Evolutionary conservation across 1,139 yeast species (phyloP).

Genomic region (Dujonia santamariae): DNA sequence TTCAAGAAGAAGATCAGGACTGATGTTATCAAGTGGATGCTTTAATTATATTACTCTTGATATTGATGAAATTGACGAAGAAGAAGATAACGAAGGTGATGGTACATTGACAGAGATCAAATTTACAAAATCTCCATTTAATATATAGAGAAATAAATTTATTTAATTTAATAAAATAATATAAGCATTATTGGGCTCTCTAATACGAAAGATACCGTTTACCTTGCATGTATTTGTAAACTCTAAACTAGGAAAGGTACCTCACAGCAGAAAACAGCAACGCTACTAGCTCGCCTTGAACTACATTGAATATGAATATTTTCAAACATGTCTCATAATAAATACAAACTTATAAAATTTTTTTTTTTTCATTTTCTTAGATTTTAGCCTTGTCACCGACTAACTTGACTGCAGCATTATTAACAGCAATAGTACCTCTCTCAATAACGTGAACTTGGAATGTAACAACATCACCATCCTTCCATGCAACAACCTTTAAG

Average conservation of each 20-base stretch:
- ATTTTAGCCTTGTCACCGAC: slow-evolving; percentile 41
- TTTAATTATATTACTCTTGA: slow-evolving; percentile 22
- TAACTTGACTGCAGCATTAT: slow-evolving; percentile 85
- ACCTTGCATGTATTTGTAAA: too few relatives aligned
- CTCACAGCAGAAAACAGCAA: too few relatives aligned
- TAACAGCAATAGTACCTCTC: slow-evolving; percentile 74
- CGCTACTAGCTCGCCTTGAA: too few relatives aligned
- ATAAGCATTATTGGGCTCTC: neutral
- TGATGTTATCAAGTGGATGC: slow-evolving; percentile 22
- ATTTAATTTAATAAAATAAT: neutral
- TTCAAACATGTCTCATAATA: slow-evolving; percentile 5
- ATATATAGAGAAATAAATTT: slow-evolving; percentile 2
- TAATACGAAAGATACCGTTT: too few relatives aligned
- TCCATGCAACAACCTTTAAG: slow-evolving; percentile 82
- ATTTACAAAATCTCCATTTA: slow-evolving; percentile 15
- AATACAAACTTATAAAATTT: slow-evolving; percentile 2
- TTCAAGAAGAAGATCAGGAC: slow-evolving; percentile 19
- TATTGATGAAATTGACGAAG: slow-evolving; percentile 29
- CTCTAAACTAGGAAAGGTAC: too few relatives aligned
- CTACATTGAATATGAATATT: neutral
- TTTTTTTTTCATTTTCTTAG: too few relatives aligned
- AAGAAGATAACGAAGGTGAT: slow-evolving; percentile 15
- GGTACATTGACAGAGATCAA: slow-evolving; percentile 11
- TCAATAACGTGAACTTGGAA: slow-evolving; percentile 86
- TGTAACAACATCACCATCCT: slow-evolving; percentile 59